Percentiles rank a stretch among this genome's conserved stretches.
These are phyloP conservation scores for Abelmoschus esculentus DNA, from an alignment of 345 rosid genomes.

Conservation along the genomic window DNA sequence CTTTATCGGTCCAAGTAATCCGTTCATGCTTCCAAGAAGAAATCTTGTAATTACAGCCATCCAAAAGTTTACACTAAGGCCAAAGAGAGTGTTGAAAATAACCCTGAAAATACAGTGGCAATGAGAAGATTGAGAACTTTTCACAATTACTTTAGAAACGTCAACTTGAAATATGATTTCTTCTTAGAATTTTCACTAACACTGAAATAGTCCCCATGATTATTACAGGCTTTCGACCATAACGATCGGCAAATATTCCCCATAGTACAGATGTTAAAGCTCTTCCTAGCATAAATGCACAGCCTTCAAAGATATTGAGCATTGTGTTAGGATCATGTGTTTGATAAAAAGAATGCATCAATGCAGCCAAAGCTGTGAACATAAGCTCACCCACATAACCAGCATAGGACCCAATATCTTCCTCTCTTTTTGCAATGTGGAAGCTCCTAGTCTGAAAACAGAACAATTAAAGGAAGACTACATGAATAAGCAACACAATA, in stretches of 20 bases:
- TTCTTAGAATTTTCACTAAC: conserved; percentile 36
- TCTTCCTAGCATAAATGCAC: conserved; percentile 84
- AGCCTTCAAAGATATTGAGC: conserved; percentile 38
- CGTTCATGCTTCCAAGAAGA: conserved; percentile 83
- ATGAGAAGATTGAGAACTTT: conserved; percentile 1
- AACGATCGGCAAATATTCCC: conserved; percentile 84
- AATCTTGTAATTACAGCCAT: conserved; percentile 82
- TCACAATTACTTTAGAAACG: neutral
- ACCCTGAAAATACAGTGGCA: conserved; percentile 43
- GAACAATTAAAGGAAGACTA: neutral
- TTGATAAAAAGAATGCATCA: neutral
- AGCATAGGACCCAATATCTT: conserved; percentile 83
- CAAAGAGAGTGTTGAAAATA: conserved; percentile 84
- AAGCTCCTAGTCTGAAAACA: conserved; percentile 60
- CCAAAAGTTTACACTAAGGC: conserved; percentile 83
- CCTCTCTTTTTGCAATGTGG: conserved; percentile 60
- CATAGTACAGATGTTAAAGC: conserved; percentile 79
- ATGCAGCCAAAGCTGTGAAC: neutral
- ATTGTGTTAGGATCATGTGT: conserved; percentile 13
- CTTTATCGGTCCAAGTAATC: conserved; percentile 64
- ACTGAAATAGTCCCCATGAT: conserved; percentile 56
- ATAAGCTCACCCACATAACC: conserved; percentile 71
- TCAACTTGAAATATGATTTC: neutral
- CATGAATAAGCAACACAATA: neutral
- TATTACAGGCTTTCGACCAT: conserved; percentile 87